These are phyloP conservation scores for Aspergillus bertholletiae DNA, from an alignment of 495 filamentous ascomycete genomes.

Conservation along the genomic window DNA sequence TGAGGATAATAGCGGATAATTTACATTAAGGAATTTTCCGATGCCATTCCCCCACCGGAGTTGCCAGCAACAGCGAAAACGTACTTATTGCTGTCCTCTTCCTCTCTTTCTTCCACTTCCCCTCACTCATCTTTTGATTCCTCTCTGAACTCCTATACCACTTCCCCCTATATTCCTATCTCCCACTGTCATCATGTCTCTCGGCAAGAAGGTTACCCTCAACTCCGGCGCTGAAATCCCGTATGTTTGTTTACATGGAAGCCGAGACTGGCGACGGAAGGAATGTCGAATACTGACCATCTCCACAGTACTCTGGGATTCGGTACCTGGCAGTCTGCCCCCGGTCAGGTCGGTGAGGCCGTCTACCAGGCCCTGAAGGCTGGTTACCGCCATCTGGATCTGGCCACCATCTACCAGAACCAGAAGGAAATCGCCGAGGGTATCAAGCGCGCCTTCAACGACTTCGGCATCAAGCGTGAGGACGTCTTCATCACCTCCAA, in stretches of 20 bases:
- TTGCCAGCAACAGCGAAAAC: background rate
- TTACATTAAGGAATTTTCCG: background rate
- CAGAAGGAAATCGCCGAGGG: constrained; percentile 44
- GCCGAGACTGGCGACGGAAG: constrained; percentile 4
- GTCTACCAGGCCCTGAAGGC: constrained; percentile 51
- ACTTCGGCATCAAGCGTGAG: constrained; percentile 48
- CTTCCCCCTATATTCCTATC: background rate
- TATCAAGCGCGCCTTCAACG: constrained; percentile 44
- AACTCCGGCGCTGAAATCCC: constrained; percentile 43
- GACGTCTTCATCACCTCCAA: constrained; percentile 51
- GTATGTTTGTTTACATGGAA: constrained; percentile 20
- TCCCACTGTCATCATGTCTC: constrained; percentile 36
- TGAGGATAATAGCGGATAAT: background rate
- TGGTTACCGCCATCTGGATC: constrained; percentile 54
- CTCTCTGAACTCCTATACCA: background rate
- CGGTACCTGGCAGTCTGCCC: constrained; percentile 55
- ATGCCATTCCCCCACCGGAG: constrained; percentile 2
- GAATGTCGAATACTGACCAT: background rate
- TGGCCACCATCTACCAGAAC: constrained; percentile 49
- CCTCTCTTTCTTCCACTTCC: constrained; percentile 4
- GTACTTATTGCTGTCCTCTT: background rate
- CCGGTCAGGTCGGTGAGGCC: constrained; percentile 50
- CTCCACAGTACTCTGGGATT: constrained; percentile 43
- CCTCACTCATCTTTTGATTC: background rate
- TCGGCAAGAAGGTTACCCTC: constrained; percentile 43